Evolutionary conservation across 106 monocot species (phyloP), one percentile per base, ranked within the genome.

Genomic region (Ottelia alismoides): DNA sequence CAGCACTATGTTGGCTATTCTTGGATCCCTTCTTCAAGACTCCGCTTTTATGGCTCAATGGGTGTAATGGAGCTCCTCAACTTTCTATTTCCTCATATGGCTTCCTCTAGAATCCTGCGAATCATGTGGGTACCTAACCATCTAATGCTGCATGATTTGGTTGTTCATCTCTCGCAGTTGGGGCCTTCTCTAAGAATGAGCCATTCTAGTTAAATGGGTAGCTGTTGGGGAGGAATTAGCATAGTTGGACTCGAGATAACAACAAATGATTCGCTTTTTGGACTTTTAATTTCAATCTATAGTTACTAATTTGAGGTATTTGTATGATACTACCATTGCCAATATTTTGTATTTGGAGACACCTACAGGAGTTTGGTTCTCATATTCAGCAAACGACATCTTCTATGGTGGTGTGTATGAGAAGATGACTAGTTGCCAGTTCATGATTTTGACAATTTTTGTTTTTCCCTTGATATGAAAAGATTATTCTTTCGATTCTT

Each of bases 21-120:
- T 28, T 52, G 56, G 23, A 51, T 71, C 17, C 9, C 49, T 6
- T 51, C 1, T 26, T 30, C 10, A 46, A 47, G 28, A 70, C 76
- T 0, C 56, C 71, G 0, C 10, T 71, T 14, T 12, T 76, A 22
- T 76, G 76, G 76, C 56, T 76, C 22, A 71, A 66, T 23, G 76
- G 76, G 57, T 70, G 72, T 71, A 57, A 27, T 16, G 11, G 21
- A 22, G 20, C 19, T 12, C 35, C 35, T 12, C 35, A 35, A 35
- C 35, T 35, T 6, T 5, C 12, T 35, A 6, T 35, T 12, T 35
- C 35, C 12, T 12, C n/a, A n/a, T n/a, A n/a, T n/a, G n/a, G n/a
- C n/a, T n/a, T n/a, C n/a, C n/a, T n/a, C n/a, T n/a, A n/a, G n/a
- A n/a, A n/a, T n/a, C n/a, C n/a, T n/a, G n/a, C n/a, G 35, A 35